Percentiles rank a stretch among this genome's conserved stretches.
These are phyloP conservation scores for Lactarius pseudohatsudake DNA, from an alignment of 768 basidiomycete genomes.

Conservation along the genomic window DNA sequence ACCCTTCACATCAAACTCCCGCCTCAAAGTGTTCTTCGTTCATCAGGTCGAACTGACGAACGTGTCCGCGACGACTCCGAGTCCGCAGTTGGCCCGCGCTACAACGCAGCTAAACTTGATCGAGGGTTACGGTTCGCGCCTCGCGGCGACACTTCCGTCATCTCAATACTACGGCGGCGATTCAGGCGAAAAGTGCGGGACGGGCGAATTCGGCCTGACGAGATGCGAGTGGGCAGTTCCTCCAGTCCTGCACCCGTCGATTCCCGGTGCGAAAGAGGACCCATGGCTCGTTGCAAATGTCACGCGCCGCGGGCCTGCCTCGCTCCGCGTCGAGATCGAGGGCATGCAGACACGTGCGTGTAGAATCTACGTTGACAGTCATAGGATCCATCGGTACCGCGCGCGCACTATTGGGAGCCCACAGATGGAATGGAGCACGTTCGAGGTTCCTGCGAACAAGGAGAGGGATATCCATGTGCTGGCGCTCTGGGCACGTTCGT, in stretches of 20 bases:
- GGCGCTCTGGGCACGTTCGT: slow-evolving; percentile 21
- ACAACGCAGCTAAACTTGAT: slow-evolving; percentile 49
- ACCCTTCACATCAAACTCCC: slow-evolving; percentile 60
- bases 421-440: slow-evolving; percentile 12
- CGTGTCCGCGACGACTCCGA: not conserved
- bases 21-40: slow-evolving; percentile 70
- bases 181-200: slow-evolving; percentile 33
- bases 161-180: slow-evolving; percentile 38
- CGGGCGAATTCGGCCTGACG: slow-evolving; percentile 39
- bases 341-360: slow-evolving; percentile 67
- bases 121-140: slow-evolving; percentile 42
- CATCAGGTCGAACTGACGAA: slow-evolving; percentile 52
- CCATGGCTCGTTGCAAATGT: slow-evolving; percentile 48
- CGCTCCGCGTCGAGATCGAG: slow-evolving; percentile 49
- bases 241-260: slow-evolving; percentile 40
- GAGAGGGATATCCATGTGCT: slow-evolving; percentile 1
- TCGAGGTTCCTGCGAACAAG: slow-evolving; percentile 23
- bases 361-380: slow-evolving; percentile 54
- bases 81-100: slow-evolving; percentile 34
- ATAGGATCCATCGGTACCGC: slow-evolving; percentile 16
- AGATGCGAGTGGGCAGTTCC: slow-evolving; percentile 51
- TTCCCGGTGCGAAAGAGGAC: slow-evolving; percentile 31
- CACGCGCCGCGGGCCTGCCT: slow-evolving; percentile 42
- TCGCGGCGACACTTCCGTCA: slow-evolving; percentile 55
- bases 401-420: slow-evolving; percentile 12